These are phyloP conservation scores for Kalanchoe fedtschenkoi DNA, from an alignment of 164 flowering plant genomes.

Conservation along the genomic window DNA sequence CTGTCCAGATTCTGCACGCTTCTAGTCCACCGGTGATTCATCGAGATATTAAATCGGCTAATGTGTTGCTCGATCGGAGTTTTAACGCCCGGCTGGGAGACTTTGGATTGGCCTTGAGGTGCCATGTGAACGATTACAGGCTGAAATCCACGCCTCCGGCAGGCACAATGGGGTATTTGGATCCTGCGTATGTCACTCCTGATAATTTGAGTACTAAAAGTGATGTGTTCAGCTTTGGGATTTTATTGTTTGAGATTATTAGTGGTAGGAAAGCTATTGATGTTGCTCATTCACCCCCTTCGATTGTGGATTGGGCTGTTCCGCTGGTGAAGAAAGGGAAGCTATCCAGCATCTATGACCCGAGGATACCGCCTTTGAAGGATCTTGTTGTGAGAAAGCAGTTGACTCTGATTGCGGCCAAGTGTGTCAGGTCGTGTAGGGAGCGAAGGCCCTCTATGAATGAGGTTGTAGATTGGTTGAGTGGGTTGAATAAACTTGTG, in stretches of 20 bases:
- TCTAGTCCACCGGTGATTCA: conserved; percentile 74
- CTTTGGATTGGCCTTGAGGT: conserved; percentile 69
- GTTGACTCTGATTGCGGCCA: conserved; percentile 59
- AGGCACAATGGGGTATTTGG: conserved; percentile 87
- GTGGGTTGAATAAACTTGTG: conserved; percentile 42
- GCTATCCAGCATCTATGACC: conserved; percentile 49
- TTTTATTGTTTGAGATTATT: conserved; percentile 75
- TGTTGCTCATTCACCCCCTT: conserved; percentile 71
- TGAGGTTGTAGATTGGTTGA: conserved; percentile 53
- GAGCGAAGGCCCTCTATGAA: conserved; percentile 82
- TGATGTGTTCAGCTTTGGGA: conserved; percentile 95
- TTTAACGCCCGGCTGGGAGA: conserved; percentile 82
- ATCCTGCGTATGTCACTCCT: conserved; percentile 84
- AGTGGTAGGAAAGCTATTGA: conserved; percentile 93
- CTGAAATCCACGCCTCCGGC: conserved; percentile 84
- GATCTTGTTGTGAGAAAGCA: conserved; percentile 59
- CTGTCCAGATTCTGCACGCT: conserved; percentile 57
- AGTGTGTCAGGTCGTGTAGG: conserved; percentile 74
- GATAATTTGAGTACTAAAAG: conserved; percentile 76
- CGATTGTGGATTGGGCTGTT: conserved; percentile 90
- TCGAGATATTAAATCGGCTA: conserved; percentile 82
- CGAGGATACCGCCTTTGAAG: conserved; percentile 54
- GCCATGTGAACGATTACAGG: conserved; percentile 44
- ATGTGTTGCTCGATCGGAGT: conserved; percentile 61
- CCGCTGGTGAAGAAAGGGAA: conserved; percentile 78